phyloP scores from a whole-genome alignment of 176 grass and related monocot genomes.

The Aegilops bicornis region DNA sequence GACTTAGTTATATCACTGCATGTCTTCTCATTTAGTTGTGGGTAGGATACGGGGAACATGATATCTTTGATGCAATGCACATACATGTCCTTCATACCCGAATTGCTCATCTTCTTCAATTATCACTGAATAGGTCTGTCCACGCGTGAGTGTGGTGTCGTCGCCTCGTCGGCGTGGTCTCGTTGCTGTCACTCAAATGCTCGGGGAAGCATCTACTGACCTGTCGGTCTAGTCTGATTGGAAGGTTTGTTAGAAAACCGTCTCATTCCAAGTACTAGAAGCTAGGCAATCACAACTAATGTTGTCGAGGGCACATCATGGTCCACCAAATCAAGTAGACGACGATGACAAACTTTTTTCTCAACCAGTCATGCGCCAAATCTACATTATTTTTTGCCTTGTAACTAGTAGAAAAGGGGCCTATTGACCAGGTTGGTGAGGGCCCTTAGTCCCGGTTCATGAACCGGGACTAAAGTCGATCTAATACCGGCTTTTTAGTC shows the following conservation, averaged over 20 bases:
- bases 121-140: not conserved
- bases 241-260: not conserved
- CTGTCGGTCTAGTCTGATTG: no score
- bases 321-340: not conserved
- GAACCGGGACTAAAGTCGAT: no score
- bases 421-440: no score
- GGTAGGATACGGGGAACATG: not conserved
- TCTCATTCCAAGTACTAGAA: not conserved
- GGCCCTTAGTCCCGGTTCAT: no score
- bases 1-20: not conserved
- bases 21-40: not conserved
- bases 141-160: not conserved
- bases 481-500: no score
- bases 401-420: no score
- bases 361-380: no score
- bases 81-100: constrained; percentile 4
- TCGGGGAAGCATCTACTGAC: no score
- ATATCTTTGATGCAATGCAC: not conserved
- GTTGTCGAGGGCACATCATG: not conserved
- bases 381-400: no score
- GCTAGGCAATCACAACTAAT: not conserved
- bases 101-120: not conserved
- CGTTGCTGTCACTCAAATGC: not conserved
- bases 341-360: no score
- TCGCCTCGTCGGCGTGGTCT: not conserved